Evolutionary conservation across 129 eudicot genomes (phyloP).

Genomic region (Lactuca saligna): DNA sequence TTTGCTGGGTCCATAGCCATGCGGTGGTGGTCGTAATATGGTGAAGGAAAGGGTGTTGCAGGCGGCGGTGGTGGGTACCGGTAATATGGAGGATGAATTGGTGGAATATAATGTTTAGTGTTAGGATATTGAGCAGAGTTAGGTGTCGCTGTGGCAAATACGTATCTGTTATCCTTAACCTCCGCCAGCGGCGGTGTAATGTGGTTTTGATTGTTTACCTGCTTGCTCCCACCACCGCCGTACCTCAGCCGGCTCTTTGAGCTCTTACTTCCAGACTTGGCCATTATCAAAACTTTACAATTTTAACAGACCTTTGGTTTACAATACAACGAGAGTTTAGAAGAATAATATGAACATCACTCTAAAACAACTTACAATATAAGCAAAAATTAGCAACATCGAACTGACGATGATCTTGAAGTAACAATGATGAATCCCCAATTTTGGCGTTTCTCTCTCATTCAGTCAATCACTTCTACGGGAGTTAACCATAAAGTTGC

Average conservation of each 20-base stretch:
- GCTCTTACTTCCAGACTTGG: slow-evolving; percentile 63
- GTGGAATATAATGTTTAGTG: slow-evolving; percentile 41
- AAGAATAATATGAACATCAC: too few relatives aligned
- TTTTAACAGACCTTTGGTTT: too few relatives aligned
- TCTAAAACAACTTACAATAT: too few relatives aligned
- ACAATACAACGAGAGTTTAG: too few relatives aligned
- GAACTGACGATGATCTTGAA: too few relatives aligned
- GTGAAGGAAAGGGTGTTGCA: slow-evolving; percentile 57
- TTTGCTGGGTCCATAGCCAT: slow-evolving; percentile 40
- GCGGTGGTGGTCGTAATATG: slow-evolving; percentile 76
- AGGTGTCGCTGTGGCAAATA: slow-evolving; percentile 79
- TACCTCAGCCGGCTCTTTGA: slow-evolving; percentile 48
- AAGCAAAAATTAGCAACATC: too few relatives aligned
- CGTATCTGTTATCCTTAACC: slow-evolving; percentile 53
- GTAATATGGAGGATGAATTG: slow-evolving; percentile 51
- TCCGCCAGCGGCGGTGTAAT: slow-evolving; percentile 59
- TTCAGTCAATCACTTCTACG: too few relatives aligned
- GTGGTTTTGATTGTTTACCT: slow-evolving; percentile 37
- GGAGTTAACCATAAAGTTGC: too few relatives aligned
- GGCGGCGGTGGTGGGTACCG: slow-evolving; percentile 63
- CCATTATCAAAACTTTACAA: slow-evolving; percentile 33
- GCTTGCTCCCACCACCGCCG: slow-evolving; percentile 30
- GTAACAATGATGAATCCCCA: too few relatives aligned
- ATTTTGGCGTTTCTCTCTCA: too few relatives aligned
- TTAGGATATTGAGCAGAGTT: slow-evolving; percentile 64